phyloP scores from a whole-genome alignment of 176 grass and related monocot species.

The Oryza glaberrima region DNA sequence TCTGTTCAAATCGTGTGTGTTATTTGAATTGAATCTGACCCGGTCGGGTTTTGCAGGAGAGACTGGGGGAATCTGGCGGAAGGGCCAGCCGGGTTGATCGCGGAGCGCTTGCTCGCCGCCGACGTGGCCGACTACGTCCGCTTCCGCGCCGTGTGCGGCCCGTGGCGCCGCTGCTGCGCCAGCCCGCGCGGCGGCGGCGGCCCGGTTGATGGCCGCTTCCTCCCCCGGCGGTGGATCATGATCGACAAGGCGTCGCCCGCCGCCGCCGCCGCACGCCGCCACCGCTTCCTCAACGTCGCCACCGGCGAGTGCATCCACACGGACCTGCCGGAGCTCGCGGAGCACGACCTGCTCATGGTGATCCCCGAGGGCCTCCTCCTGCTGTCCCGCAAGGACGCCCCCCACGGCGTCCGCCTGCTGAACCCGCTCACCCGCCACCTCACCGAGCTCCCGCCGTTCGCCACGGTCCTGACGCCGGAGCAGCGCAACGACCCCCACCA shows the following conservation, averaged over 20 bases:
- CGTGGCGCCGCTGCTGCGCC: too few species aligned
- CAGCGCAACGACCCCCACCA: too few species aligned
- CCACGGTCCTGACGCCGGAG: neutral
- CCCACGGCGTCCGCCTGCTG: neutral
- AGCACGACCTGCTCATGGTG: neutral
- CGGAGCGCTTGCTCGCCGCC: neutral
- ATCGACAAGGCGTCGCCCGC: neutral
- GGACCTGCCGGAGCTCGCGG: neutral
- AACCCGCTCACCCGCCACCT: neutral
- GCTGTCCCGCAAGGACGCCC: neutral
- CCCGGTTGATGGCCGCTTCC: too few species aligned
- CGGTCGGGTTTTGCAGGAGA: too few species aligned
- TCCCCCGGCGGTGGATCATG: too few species aligned
- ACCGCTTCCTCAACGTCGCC: neutral
- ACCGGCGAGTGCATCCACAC: neutral
- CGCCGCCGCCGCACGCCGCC: neutral
- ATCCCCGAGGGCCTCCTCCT: neutral
- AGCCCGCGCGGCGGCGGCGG: too few species aligned
- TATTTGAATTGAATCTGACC: too few species aligned
- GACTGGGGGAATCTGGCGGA: conserved; percentile 21
- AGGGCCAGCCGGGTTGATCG: neutral
- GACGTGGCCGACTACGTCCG: too few species aligned
- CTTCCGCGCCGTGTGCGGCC: too few species aligned
- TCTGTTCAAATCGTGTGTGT: too few species aligned
- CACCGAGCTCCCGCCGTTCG: neutral